phyloP scores from a whole-genome alignment of 2,329 filamentous ascomycete species.

The Ophiostoma fasciatum region DNA sequence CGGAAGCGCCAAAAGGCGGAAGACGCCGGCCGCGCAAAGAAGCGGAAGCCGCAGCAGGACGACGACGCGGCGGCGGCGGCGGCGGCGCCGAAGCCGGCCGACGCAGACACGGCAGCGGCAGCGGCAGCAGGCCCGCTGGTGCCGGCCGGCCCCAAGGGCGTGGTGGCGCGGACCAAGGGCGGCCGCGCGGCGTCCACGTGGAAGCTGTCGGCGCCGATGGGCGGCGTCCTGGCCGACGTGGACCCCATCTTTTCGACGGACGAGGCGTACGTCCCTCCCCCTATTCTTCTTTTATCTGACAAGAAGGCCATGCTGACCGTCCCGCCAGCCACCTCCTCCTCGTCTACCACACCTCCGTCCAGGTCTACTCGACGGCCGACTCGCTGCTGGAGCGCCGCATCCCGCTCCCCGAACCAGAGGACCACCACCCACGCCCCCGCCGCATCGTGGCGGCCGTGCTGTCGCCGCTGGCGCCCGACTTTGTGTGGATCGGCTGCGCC shows the following conservation, averaged over 20 bases:
- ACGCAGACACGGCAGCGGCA: background rate
- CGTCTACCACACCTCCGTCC: slow-evolving; percentile 57
- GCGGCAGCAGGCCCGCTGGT: no score
- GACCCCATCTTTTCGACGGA: slow-evolving; percentile 47
- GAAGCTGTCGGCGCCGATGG: slow-evolving; percentile 49
- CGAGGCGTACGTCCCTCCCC: slow-evolving; percentile 35
- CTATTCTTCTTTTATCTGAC: background rate
- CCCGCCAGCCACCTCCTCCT: slow-evolving; percentile 49
- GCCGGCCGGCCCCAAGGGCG: no score
- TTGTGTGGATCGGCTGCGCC: slow-evolving; percentile 45
- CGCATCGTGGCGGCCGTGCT: slow-evolving; percentile 24
- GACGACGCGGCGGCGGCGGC: background rate
- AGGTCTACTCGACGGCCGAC: slow-evolving; percentile 66
- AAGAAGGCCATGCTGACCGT: background rate
- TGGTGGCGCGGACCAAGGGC: background rate
- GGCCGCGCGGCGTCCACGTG: slow-evolving; percentile 26
- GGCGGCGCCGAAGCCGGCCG: background rate
- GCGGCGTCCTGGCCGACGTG: slow-evolving; percentile 48
- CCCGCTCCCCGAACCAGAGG: slow-evolving; percentile 30
- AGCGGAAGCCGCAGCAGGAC: slow-evolving; percentile 8
- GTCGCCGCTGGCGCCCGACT: slow-evolving; percentile 27
- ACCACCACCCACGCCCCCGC: slow-evolving; percentile 15
- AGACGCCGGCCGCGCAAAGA: slow-evolving; percentile 10
- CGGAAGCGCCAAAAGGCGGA: slow-evolving; percentile 20
- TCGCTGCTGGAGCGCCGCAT: slow-evolving; percentile 69